Conservation (phyloP, 2,329 filamentous ascomycete species). For the Aureobasidium sp. region DNA sequence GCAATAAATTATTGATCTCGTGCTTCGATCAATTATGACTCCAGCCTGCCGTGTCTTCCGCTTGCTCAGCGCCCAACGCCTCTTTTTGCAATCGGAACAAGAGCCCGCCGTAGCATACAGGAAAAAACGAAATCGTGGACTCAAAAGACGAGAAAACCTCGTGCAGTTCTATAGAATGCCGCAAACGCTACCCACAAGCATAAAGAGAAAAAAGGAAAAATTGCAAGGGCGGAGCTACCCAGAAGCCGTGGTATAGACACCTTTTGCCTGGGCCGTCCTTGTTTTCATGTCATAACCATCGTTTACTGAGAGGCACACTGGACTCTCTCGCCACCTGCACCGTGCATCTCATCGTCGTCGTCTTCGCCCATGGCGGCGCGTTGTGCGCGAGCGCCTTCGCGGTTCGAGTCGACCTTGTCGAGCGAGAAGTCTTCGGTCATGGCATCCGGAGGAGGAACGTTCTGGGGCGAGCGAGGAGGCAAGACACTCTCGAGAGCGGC, state of each 20-base stretch:
- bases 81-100: not conserved
- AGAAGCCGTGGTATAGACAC: not conserved
- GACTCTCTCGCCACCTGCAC: constrained; percentile 65
- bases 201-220: not conserved
- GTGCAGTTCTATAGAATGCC: constrained; percentile 16
- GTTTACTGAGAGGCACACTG: constrained; percentile 82
- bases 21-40: not conserved
- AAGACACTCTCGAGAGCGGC: constrained; percentile 76
- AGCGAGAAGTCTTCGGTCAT: constrained; percentile 89
- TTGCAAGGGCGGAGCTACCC: not conserved
- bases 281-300: constrained; percentile 12
- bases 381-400: constrained; percentile 55
- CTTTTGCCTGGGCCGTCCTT: not conserved
- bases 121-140: not conserved
- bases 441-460: constrained; percentile 66
- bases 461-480: constrained; percentile 61
- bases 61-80: constrained; percentile 8
- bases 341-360: constrained; percentile 56
- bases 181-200: constrained; percentile 15
- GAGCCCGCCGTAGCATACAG: not conserved
- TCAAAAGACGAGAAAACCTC: constrained; percentile 4
- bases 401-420: constrained; percentile 68
- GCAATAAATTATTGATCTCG: constrained; percentile 6
- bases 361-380: constrained; percentile 53
- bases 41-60: not conserved